These are phyloP conservation scores for Pilatotrama ljubarskyi DNA, from an alignment of 768 basidiomycete genomes.

Conservation along the genomic window DNA sequence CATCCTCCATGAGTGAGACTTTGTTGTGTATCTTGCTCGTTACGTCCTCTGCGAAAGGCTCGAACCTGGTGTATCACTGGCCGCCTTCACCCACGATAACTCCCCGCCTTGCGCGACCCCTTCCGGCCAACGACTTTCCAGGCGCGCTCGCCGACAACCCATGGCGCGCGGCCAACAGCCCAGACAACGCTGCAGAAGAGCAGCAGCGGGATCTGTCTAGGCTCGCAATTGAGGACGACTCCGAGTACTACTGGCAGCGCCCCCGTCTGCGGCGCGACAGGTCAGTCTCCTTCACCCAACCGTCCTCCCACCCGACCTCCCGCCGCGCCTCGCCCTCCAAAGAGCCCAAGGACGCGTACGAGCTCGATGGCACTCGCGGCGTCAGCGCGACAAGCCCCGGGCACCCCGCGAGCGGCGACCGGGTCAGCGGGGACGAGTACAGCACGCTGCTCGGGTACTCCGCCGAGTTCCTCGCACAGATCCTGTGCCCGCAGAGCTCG, in stretches of 20 bases:
- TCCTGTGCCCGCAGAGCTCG: conserved; percentile 74
- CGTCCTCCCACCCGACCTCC: conserved; percentile 46
- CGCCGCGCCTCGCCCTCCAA: conserved; percentile 53
- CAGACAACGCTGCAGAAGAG: conserved; percentile 35
- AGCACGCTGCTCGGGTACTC: conserved; percentile 78
- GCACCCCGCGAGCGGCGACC: conserved; percentile 6
- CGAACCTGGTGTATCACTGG: conserved; percentile 81
- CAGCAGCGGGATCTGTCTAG: conserved; percentile 14
- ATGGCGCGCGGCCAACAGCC: conserved; percentile 65
- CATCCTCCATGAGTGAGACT: conserved; percentile 65
- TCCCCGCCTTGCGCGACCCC: conserved; percentile 71
- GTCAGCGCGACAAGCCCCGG: conserved; percentile 5
- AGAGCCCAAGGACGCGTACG: conserved; percentile 35
- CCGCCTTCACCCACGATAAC: conserved; percentile 69
- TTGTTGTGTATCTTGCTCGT: conserved; percentile 82
- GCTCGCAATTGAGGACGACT: conserved; percentile 35
- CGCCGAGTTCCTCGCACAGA: conserved; percentile 73
- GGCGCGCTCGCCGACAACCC: conserved; percentile 68
- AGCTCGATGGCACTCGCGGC: conserved; percentile 29
- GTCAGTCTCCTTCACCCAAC: conserved; percentile 52
- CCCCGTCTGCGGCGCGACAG: conserved; percentile 50
- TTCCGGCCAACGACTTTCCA: conserved; percentile 46
- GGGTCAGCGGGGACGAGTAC: conserved; percentile 48
- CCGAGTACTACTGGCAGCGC: conserved; percentile 56
- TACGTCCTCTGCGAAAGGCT: conserved; percentile 80